Conservation (phyloP, 2,329 filamentous ascomycete genomes). For the Calcarisporium arbuscula region DNA sequence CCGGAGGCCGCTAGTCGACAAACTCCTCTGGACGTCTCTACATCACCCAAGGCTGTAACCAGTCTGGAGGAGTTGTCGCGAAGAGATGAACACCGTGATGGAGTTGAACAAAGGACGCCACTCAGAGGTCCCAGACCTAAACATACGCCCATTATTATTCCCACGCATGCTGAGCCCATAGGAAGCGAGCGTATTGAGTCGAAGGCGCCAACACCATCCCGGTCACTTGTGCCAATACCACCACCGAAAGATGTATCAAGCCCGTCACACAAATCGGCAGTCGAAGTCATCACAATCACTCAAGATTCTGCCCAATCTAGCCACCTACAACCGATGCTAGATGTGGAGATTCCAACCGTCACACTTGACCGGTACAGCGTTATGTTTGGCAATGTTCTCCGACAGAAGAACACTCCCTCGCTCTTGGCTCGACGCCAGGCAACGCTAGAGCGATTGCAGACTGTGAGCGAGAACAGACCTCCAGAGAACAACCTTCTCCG, state of each 20-base stretch:
- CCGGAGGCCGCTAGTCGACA: slow-evolving; percentile 10
- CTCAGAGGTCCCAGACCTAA: no score
- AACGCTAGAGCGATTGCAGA: slow-evolving; percentile 42
- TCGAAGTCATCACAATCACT: no score
- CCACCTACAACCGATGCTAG: slow-evolving; percentile 50
- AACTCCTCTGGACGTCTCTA: not conserved
- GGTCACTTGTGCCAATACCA: no score
- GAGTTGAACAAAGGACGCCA: no score
- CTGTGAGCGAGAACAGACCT: slow-evolving; percentile 26
- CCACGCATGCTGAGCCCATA: no score
- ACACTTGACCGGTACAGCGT: slow-evolving; percentile 87
- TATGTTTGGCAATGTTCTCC: slow-evolving; percentile 79
- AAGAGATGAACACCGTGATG: no score
- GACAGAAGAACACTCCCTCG: slow-evolving; percentile 28
- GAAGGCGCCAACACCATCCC: no score
- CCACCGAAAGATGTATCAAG: slow-evolving; percentile 1
- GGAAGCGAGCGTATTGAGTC: no score
- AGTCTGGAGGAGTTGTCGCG: no score
- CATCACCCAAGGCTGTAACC: not conserved
- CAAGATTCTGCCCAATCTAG: no score
- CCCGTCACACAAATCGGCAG: no score
- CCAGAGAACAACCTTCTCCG: slow-evolving; percentile 22
- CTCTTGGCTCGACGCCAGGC: slow-evolving; percentile 53
- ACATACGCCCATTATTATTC: no score
- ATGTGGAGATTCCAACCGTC: slow-evolving; percentile 74